Conservation (phyloP, 257 asterid genomes). For the Capsicum chinense region DNA sequence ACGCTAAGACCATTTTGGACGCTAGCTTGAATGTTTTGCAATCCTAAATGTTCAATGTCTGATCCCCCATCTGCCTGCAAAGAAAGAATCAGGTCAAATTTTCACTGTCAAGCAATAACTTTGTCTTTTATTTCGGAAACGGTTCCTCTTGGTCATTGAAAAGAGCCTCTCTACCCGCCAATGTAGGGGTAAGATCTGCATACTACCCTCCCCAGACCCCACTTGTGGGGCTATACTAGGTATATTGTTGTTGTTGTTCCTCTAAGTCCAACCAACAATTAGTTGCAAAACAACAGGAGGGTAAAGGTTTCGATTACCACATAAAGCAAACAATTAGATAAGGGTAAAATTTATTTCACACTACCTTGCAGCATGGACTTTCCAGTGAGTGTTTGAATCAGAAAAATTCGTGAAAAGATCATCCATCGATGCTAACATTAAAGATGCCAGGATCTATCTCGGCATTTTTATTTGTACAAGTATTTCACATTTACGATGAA, state of each 20-base stretch:
- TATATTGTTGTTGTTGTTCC: not conserved
- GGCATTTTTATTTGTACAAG: no score
- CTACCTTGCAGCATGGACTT: constrained; percentile 79
- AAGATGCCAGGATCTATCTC: constrained; percentile 91
- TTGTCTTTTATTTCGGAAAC: constrained; percentile 11
- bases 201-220: no score
- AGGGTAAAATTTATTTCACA: not conserved
- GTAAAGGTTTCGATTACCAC: not conserved
- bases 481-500: no score
- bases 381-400: constrained; percentile 85
- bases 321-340: not conserved
- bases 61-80: constrained; percentile 85
- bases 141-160: not conserved
- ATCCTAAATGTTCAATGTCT: constrained; percentile 71
- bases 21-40: constrained; percentile 90
- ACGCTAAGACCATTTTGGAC: constrained; percentile 79
- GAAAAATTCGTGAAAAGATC: constrained; percentile 66
- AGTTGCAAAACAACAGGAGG: not conserved
- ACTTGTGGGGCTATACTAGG: no score
- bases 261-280: not conserved
- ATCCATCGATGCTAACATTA: constrained; percentile 79
- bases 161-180: no score
- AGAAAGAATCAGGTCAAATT: constrained; percentile 37
- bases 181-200: no score
- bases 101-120: constrained; percentile 1